These are phyloP conservation scores for Dacryopinax primogenitus DNA, from an alignment of 768 basidiomycete species.

Conservation along the genomic window DNA sequence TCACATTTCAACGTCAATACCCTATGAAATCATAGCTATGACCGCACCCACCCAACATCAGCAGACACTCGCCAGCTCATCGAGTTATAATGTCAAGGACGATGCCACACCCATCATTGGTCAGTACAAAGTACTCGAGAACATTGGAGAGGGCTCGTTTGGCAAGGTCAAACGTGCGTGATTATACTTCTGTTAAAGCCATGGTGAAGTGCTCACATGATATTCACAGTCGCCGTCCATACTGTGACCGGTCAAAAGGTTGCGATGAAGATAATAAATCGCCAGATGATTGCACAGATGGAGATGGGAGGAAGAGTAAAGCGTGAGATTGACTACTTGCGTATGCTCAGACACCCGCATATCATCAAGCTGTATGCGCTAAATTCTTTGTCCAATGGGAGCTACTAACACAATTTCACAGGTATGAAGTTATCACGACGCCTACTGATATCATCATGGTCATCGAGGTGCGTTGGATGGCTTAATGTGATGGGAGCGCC, in stretches of 20 bases:
- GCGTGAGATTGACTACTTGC: conserved; percentile 94
- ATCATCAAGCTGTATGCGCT: conserved; percentile 84
- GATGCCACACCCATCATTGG: conserved; percentile 35
- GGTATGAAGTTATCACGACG: conserved; percentile 64
- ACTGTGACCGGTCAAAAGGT: conserved; percentile 90
- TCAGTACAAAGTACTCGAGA: conserved; percentile 75
- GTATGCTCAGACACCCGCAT: conserved; percentile 84
- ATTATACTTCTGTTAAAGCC: neutral
- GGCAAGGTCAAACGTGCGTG: conserved; percentile 96
- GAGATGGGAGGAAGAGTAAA: conserved; percentile 87
- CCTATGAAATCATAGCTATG: neutral
- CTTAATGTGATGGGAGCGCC: neutral
- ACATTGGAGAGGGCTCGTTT: conserved; percentile 93
- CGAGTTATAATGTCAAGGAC: neutral
- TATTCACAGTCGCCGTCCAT: conserved; percentile 68
- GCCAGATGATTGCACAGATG: conserved; percentile 80
- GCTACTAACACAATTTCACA: conserved; percentile 19
- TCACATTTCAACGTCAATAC: neutral
- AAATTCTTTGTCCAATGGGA: conserved; percentile 4
- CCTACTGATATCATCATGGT: conserved; percentile 96
- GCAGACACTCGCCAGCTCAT: neutral
- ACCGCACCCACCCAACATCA: neutral
- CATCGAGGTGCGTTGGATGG: conserved; percentile 40
- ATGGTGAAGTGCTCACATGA: neutral
- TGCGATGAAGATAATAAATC: conserved; percentile 95